These are phyloP conservation scores for Myxozyma mucilagina DNA, from an alignment of 805 yeast species.

Conservation along the genomic window DNA sequence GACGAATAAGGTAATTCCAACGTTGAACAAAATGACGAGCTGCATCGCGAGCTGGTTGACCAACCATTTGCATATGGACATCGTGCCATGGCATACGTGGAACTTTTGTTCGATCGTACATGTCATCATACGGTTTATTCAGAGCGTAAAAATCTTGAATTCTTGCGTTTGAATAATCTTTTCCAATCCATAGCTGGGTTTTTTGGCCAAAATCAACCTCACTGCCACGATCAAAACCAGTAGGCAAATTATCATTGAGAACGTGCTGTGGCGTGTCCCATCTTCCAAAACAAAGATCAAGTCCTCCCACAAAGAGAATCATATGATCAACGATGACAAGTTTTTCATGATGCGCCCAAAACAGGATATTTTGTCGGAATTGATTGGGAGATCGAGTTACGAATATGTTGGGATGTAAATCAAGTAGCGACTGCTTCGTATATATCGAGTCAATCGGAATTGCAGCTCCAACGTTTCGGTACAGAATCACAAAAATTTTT, in stretches of 20 bases:
- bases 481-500: slow-evolving; percentile 85
- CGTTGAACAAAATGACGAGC: slow-evolving; percentile 95
- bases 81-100: slow-evolving; percentile 99
- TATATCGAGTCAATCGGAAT: slow-evolving; percentile 92
- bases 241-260: slow-evolving; percentile 63
- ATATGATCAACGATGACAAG: slow-evolving; percentile 82
- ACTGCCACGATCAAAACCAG: slow-evolving; percentile 32
- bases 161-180: slow-evolving; percentile 95
- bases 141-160: slow-evolving; percentile 80
- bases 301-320: slow-evolving; percentile 89
- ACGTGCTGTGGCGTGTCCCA: slow-evolving; percentile 97
- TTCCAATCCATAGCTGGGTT: slow-evolving; percentile 85
- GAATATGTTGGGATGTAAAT: slow-evolving; percentile 80
- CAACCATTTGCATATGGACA: slow-evolving; percentile 92
- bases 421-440: slow-evolving; percentile 89
- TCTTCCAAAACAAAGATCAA: slow-evolving; percentile 93
- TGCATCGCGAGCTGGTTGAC: slow-evolving; percentile 90
- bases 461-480: slow-evolving; percentile 89
- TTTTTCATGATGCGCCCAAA: slow-evolving; percentile 99
- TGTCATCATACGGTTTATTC: slow-evolving; percentile 83
- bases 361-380: slow-evolving; percentile 83
- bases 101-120: slow-evolving; percentile 75
- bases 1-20: slow-evolving; percentile 92
- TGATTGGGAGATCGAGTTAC: slow-evolving; percentile 95
- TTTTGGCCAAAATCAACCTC: slow-evolving; percentile 44